A percentile compares a stretch with the other conserved stretches of the same genome.
These are phyloP conservation scores for Emiliania huxleyi DNA, from an alignment of 78 protist genomes.

Conservation along the genomic window DNA sequence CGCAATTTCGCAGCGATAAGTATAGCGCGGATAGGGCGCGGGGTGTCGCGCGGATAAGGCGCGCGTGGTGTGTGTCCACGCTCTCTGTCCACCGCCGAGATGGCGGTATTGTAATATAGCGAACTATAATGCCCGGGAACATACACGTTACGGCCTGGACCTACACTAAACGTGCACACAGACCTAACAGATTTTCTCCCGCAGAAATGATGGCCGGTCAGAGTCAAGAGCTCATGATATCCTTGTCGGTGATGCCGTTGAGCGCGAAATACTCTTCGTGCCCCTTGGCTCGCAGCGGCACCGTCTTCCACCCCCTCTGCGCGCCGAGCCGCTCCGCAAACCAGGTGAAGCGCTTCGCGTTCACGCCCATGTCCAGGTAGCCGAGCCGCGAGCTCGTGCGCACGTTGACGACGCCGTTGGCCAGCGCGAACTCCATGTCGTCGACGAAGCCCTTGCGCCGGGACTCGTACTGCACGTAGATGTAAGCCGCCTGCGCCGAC, in stretches of 20 bases:
- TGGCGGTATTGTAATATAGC: no score
- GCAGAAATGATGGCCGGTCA: no score
- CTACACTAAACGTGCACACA: no score
- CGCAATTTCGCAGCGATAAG: no score
- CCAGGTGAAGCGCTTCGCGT: not conserved
- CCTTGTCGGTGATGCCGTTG: not conserved
- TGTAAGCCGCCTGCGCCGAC: not conserved
- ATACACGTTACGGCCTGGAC: no score
- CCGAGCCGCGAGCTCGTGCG: not conserved
- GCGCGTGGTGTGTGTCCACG: no score
- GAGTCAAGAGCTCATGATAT: no score
- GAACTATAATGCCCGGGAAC: no score
- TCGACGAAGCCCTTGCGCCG: not conserved
- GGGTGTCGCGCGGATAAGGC: no score
- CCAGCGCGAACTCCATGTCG: not conserved
- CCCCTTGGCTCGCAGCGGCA: not conserved
- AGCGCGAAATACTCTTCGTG: not conserved
- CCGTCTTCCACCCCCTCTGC: not conserved
- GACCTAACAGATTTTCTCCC: no score
- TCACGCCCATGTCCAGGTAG: not conserved
- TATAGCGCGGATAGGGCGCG: no score
- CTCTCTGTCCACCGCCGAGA: no score
- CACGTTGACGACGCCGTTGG: not conserved
- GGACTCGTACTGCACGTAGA: conserved; percentile 4
- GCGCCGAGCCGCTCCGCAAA: not conserved